phyloP scores from a whole-genome alignment of 768 basidiomycete genomes.

The Albatrellus ellisii region DNA sequence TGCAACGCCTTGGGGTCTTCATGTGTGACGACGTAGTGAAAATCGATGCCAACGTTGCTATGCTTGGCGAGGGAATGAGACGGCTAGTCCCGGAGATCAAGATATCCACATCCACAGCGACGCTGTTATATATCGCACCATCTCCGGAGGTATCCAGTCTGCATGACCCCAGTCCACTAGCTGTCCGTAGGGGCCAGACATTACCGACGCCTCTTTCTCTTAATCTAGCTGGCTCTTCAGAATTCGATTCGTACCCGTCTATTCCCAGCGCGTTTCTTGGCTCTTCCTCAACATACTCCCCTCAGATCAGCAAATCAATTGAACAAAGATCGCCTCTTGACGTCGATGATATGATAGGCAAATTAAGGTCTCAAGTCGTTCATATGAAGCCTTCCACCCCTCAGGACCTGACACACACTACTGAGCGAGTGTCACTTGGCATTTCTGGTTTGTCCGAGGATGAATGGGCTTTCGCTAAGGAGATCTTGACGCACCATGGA shows the following conservation, averaged over 20 bases:
- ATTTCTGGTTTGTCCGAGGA: constrained; percentile 16
- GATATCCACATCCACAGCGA: constrained; percentile 21
- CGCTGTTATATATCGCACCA: constrained; percentile 16
- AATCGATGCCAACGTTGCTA: constrained; percentile 2
- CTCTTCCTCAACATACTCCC: constrained; percentile 21
- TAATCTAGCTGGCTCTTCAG: constrained; percentile 10
- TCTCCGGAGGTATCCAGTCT: constrained; percentile 14
- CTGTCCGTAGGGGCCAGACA: constrained; percentile 27
- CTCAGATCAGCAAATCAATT: constrained; percentile 16
- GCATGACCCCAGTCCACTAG: constrained; percentile 17
- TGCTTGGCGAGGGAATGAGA: not conserved
- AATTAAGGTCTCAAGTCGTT: constrained; percentile 18
- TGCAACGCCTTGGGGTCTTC: constrained; percentile 4
- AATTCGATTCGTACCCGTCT: constrained; percentile 22
- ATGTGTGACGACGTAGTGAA: not conserved
- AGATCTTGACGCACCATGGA: constrained; percentile 18
- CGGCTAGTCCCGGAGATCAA: constrained; percentile 20
- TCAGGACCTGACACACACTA: not conserved
- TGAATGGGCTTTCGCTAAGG: constrained; percentile 25
- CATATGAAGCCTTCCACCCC: constrained; percentile 13
- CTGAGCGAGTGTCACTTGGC: too few species aligned
- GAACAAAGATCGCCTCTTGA: constrained; percentile 16
- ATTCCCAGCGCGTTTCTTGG: constrained; percentile 31
- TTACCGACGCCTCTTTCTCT: constrained; percentile 20
- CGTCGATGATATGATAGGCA: constrained; percentile 24